phyloP scores from a whole-genome alignment of 2,329 filamentous ascomycete species.

The Fusarium sarcochroum region DNA sequence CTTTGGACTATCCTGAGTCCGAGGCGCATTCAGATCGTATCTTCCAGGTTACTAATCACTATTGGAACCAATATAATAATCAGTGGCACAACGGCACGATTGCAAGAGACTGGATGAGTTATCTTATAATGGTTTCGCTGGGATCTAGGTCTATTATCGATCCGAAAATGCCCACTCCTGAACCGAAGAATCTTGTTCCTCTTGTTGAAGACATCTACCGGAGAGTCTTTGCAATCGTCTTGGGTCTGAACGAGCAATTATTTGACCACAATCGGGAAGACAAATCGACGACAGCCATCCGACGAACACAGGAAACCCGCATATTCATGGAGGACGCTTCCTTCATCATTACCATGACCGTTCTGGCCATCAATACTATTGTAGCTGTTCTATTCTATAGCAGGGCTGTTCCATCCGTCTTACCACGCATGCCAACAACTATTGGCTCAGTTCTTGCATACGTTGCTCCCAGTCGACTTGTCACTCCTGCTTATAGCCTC shows the following conservation, averaged over 20 bases:
- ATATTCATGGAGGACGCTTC: constrained; percentile 65
- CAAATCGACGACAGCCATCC: neutral
- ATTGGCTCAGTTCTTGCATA: constrained; percentile 63
- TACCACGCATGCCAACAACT: constrained; percentile 66
- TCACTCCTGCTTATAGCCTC: fast-evolving
- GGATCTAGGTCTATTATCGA: constrained; percentile 55
- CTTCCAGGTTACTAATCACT: too few relatives aligned
- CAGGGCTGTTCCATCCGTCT: constrained; percentile 56
- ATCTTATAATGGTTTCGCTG: constrained; percentile 55
- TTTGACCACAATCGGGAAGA: constrained; percentile 52
- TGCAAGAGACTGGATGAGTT: constrained; percentile 61
- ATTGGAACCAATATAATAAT: too few relatives aligned
- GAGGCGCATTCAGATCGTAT: too few relatives aligned
- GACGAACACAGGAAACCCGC: constrained; percentile 51
- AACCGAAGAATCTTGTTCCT: constrained; percentile 33
- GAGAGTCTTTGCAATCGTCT: constrained; percentile 44
- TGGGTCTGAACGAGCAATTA: constrained; percentile 59
- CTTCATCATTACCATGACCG: constrained; percentile 59
- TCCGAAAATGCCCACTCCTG: constrained; percentile 38
- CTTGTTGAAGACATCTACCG: constrained; percentile 46
- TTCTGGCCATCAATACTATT: constrained; percentile 61
- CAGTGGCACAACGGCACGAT: constrained; percentile 66
- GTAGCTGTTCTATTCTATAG: constrained; percentile 61
- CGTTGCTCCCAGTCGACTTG: constrained; percentile 61
- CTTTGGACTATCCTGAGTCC: constrained; percentile 43